Conservation (phyloP, 192 early-diverging fungal species). For the Coemansia sp. region DNA sequence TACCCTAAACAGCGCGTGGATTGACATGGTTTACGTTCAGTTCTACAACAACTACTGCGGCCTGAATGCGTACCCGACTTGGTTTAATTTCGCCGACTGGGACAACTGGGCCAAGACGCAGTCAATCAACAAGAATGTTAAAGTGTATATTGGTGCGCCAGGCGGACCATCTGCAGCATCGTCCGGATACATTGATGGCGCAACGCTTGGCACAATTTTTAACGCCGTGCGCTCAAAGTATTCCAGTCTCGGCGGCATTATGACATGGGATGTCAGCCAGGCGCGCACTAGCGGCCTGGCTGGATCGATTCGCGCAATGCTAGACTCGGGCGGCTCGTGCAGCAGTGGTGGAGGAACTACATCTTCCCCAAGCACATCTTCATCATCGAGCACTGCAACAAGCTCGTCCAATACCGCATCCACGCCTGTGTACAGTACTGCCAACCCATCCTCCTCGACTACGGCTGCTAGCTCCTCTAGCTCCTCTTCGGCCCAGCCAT, state of each 20-base stretch:
- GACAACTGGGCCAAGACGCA: conserved; percentile 60
- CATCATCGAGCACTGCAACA: conserved; percentile 4
- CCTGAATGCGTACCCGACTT: conserved; percentile 41
- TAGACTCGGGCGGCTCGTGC: conserved; percentile 29
- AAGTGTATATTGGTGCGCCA: conserved; percentile 57
- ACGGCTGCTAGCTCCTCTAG: conserved; percentile 13
- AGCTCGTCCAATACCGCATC: neutral
- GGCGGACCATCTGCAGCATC: conserved; percentile 55
- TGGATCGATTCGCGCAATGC: conserved; percentile 17
- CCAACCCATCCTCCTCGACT: conserved; percentile 1
- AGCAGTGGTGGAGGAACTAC: conserved; percentile 14
- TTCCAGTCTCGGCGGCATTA: conserved; percentile 62
- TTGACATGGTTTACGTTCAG: conserved; percentile 67
- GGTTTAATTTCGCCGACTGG: conserved; percentile 62
- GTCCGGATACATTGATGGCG: conserved; percentile 51
- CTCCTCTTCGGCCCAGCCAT: conserved; percentile 8
- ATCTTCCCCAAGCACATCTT: conserved; percentile 7
- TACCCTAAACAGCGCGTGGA: conserved; percentile 56
- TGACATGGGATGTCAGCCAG: conserved; percentile 62
- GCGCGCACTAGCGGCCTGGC: conserved; percentile 40
- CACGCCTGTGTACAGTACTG: conserved; percentile 1
- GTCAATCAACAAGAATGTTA: conserved; percentile 58
- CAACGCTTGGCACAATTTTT: conserved; percentile 38
- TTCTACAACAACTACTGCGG: conserved; percentile 74
- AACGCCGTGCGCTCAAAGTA: conserved; percentile 45